Evolutionary conservation across 345 rosid genomes (phyloP).

Genomic region (Clausena lansium): DNA sequence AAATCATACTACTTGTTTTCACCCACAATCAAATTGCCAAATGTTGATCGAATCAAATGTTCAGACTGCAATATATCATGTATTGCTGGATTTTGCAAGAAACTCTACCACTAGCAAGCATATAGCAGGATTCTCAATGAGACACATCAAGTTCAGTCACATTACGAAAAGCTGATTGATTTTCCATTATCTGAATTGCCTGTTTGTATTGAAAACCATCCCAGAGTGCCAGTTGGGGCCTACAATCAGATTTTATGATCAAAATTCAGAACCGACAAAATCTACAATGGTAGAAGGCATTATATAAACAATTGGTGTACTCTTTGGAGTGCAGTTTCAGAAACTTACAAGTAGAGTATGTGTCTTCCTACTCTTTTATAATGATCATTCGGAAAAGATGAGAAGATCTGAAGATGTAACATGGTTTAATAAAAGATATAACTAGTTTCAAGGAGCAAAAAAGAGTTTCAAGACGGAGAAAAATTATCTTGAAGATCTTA

Average conservation of each 20-base stretch:
- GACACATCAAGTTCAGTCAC: too few relatives aligned
- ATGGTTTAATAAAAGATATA: background rate
- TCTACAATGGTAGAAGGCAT: background rate
- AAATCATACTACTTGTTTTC: too few relatives aligned
- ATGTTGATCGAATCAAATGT: too few relatives aligned
- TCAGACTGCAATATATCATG: too few relatives aligned
- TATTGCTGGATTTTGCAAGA: too few relatives aligned
- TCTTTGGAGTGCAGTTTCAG: background rate
- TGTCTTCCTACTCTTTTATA: background rate
- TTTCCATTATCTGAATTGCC: too few relatives aligned
- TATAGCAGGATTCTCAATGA: too few relatives aligned
- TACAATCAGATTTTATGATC: background rate
- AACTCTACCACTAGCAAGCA: too few relatives aligned
- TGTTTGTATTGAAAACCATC: background rate
- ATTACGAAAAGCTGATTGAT: too few relatives aligned
- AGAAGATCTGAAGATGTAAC: background rate
- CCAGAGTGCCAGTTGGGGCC: background rate
- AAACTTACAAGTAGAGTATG: background rate
- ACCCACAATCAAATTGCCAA: too few relatives aligned
- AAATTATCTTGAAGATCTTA: background rate
- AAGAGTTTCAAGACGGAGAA: background rate
- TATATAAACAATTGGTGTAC: background rate
- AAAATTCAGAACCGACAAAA: background rate
- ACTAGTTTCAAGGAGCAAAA: background rate
- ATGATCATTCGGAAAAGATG: background rate